Conservation (phyloP, 1,139 yeast species). For the Yamadazyma siamensis region DNA sequence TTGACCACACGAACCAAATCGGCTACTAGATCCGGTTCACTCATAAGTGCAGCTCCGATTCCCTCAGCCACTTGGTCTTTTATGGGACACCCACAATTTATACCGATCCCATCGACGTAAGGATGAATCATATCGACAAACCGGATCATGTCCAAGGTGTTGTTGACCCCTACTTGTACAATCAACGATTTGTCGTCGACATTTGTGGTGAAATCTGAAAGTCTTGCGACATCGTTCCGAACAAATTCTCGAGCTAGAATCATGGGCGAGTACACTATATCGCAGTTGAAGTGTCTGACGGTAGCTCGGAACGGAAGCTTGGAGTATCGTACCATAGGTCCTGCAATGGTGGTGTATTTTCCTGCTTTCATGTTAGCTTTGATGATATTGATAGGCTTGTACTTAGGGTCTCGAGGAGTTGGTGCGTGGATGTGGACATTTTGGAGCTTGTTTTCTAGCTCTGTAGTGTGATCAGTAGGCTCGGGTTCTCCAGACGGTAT, state of each 20-base stretch:
- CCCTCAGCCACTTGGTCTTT: conserved; percentile 94
- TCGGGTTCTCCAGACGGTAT: too few species aligned
- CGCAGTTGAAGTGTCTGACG: conserved; percentile 69
- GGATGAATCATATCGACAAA: conserved; percentile 90
- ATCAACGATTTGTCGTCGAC: conserved; percentile 64
- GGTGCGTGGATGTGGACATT: too few species aligned
- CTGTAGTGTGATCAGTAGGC: too few species aligned
- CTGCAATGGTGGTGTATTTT: conserved; percentile 75
- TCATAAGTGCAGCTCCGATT: conserved; percentile 93
- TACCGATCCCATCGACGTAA: conserved; percentile 88
- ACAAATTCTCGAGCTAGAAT: conserved; percentile 93
- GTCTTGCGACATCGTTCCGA: conserved; percentile 74
- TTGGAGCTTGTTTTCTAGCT: too few species aligned
- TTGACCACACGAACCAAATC: conserved; percentile 84
- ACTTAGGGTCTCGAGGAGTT: conserved; percentile 2
- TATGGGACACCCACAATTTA: conserved; percentile 97
- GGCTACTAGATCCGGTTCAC: conserved; percentile 75
- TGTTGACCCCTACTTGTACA: conserved; percentile 90
- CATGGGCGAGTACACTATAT: conserved; percentile 94
- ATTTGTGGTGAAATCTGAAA: conserved; percentile 83
- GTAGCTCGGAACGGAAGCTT: conserved; percentile 87
- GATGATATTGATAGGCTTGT: conserved; percentile 15
- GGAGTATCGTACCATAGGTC: conserved; percentile 97
- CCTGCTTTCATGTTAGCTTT: conserved; percentile 29
- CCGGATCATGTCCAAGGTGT: conserved; percentile 75